Evolutionary conservation across 495 filamentous ascomycete species (phyloP).

Genomic region (Trichoderma virens): DNA sequence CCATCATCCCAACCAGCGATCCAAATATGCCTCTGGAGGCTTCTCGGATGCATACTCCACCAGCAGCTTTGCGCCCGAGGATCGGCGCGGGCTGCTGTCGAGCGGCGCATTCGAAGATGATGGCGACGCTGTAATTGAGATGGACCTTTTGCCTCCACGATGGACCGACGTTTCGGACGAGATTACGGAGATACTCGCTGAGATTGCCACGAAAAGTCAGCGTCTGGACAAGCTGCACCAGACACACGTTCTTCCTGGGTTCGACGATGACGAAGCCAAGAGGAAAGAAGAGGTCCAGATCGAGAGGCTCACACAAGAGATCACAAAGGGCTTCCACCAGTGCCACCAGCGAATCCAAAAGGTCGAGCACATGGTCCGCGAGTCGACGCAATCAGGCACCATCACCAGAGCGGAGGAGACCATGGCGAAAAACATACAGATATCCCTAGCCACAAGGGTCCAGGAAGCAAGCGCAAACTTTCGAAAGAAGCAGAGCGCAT

Average conservation of each 20-base stretch:
- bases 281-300: conserved; percentile 78
- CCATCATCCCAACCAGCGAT: conserved; percentile 85
- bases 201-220: conserved; percentile 73
- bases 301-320: conserved; percentile 80
- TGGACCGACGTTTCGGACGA: conserved; percentile 96
- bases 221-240: conserved; percentile 87
- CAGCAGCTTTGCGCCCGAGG: conserved; percentile 44
- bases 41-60: conserved; percentile 46
- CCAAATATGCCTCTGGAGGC: conserved; percentile 59
- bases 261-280: conserved; percentile 88
- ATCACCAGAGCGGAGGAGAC: conserved; percentile 78
- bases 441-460: conserved; percentile 76
- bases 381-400: conserved; percentile 56
- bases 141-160: conserved; percentile 90
- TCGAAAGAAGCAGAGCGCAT: conserved; percentile 92
- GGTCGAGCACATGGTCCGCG: conserved; percentile 76
- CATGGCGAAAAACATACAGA: conserved; percentile 94
- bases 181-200: conserved; percentile 72
- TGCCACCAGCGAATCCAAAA: conserved; percentile 83
- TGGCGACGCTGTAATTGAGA: conserved; percentile 93
- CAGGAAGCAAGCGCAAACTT: conserved; percentile 91
- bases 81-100: conserved; percentile 83
- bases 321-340: conserved; percentile 80
- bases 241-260: conserved; percentile 93
- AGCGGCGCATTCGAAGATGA: conserved; percentile 69